A percentile compares a stretch with the other conserved stretches of the same genome.
Evolutionary conservation across 139 green algal species (phyloP).

Genomic region (Tetraselmis striata): DNA sequence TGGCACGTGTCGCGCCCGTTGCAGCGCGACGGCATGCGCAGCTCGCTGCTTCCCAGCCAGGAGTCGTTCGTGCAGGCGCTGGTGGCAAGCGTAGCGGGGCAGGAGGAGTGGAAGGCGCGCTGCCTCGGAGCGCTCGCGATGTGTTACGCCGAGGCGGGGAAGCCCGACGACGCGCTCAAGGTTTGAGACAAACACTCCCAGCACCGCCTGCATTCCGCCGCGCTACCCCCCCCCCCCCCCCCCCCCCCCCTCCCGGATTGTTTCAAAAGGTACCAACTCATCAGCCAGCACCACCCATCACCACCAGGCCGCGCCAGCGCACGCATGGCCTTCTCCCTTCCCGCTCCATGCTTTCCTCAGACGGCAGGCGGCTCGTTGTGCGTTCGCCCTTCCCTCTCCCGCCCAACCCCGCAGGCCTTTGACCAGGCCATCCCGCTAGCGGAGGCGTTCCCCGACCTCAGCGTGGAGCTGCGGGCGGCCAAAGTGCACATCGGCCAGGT

Average conservation of each 20-base stretch:
- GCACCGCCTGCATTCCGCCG: too few relatives aligned
- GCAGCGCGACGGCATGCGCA: slow-evolving; percentile 37
- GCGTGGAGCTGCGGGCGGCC: neutral
- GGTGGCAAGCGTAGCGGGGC: slow-evolving; percentile 33
- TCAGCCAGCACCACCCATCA: too few relatives aligned
- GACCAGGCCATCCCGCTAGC: neutral
- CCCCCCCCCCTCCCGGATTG: too few relatives aligned
- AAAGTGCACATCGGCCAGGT: neutral
- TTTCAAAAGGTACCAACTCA: too few relatives aligned
- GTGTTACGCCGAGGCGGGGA: slow-evolving; percentile 26
- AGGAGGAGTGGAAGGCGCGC: slow-evolving; percentile 33
- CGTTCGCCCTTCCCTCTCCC: too few relatives aligned
- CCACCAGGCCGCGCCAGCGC: too few relatives aligned
- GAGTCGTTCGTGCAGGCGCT: slow-evolving; percentile 38
- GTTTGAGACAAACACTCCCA: neutral
- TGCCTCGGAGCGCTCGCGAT: slow-evolving; percentile 35
- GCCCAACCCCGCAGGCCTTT: neutral
- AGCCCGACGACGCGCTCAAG: slow-evolving; percentile 17
- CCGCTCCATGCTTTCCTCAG: too few relatives aligned
- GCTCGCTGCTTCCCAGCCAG: slow-evolving; percentile 37
- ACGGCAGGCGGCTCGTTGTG: too few relatives aligned
- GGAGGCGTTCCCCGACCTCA: neutral
- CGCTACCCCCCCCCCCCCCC: too few relatives aligned
- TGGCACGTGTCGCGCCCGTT: slow-evolving; percentile 46
- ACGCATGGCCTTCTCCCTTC: too few relatives aligned